Conservation (phyloP, 805 yeast species). For the Monosporozyma unispora region DNA sequence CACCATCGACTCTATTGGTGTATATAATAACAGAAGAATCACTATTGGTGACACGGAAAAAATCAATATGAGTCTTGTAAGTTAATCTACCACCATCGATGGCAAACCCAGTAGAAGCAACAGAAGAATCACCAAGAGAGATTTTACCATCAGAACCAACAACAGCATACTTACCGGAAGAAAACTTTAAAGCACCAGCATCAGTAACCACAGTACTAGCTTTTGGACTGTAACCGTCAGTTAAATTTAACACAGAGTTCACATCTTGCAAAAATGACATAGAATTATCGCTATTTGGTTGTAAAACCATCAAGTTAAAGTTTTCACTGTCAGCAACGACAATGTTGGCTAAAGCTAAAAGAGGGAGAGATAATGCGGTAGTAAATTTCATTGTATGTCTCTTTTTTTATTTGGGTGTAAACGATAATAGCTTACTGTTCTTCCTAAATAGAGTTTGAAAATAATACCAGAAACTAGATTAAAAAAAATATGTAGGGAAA, state of each 20-base stretch:
- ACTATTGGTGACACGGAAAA: slow-evolving; percentile 32
- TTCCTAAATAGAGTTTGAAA: too few species aligned
- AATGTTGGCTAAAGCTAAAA: slow-evolving; percentile 21
- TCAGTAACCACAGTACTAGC: slow-evolving; percentile 23
- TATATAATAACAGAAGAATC: slow-evolving; percentile 1
- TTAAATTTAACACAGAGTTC: slow-evolving; percentile 14
- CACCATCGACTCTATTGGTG: neutral
- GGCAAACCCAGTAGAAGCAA: slow-evolving; percentile 32
- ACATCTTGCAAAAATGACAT: slow-evolving; percentile 3
- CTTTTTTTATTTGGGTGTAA: too few species aligned
- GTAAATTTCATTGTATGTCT: too few species aligned
- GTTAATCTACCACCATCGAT: slow-evolving; percentile 33
- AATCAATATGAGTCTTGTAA: slow-evolving; percentile 29
- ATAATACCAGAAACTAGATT: too few species aligned
- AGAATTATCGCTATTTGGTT: slow-evolving; percentile 26
- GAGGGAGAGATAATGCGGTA: slow-evolving; percentile 2
- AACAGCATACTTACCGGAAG: slow-evolving; percentile 26
- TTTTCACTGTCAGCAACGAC: slow-evolving; percentile 31
- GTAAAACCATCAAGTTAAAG: slow-evolving; percentile 29
- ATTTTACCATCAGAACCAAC: slow-evolving; percentile 19
- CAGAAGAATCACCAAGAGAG: slow-evolving; percentile 16
- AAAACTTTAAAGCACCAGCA: slow-evolving; percentile 26
- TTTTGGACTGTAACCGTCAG: slow-evolving; percentile 6
- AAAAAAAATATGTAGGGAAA: too few species aligned
- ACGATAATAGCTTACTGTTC: too few species aligned